These are phyloP conservation scores for Poterioochromonas sp. DNA, from an alignment of 352 stramenopile species.

Conservation along the genomic window DNA sequence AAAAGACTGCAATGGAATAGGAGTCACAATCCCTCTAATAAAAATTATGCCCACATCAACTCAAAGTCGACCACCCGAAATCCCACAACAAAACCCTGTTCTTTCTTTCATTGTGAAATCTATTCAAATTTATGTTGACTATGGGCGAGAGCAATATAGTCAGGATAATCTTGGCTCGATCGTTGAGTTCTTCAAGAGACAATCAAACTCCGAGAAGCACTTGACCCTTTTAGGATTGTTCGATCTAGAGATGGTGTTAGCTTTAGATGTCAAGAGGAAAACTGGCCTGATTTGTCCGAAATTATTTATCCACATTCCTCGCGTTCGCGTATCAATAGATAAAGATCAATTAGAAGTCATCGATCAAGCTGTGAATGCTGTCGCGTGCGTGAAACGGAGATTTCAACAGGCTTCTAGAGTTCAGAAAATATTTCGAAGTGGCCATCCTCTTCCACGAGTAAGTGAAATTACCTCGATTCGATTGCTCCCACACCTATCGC, in stretches of 20 bases:
- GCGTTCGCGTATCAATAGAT: neutral
- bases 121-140: conserved; percentile 13
- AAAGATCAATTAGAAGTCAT: neutral
- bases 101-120: neutral
- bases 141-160: neutral
- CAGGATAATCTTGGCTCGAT: neutral
- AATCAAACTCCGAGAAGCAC: neutral
- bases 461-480: neutral
- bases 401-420: neutral
- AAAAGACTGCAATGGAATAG: neutral
- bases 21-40: neutral
- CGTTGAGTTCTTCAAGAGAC: neutral
- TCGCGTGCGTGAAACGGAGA: neutral
- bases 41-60: neutral
- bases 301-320: neutral
- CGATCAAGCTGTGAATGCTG: neutral
- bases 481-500: neutral
- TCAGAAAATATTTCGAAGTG: conserved; percentile 9
- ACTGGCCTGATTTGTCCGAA: conserved; percentile 5
- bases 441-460: neutral
- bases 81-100: neutral
- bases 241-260: neutral
- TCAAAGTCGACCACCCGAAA: neutral
- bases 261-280: neutral
- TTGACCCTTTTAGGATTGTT: neutral